Base-by-base conservation (phyloP, 2,329 filamentous ascomycete genomes). In the Xylaria hypoxylon region DNA sequence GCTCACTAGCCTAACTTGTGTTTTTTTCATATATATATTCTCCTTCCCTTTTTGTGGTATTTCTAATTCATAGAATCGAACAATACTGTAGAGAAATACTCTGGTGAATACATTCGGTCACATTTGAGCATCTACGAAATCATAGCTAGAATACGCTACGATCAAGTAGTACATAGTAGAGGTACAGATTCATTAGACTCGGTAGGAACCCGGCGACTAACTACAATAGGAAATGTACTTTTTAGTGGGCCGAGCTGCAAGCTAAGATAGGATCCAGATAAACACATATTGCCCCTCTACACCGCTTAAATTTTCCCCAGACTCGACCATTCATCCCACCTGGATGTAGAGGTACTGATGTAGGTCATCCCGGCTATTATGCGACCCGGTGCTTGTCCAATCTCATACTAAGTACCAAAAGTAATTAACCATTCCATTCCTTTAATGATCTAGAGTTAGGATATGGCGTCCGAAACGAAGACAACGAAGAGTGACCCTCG, bases 401-500 rank as follows among this genome's bases (percentile, higher is more conserved):
- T 47, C 24, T 26, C 8, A 45, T 52, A 50, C 42, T 15, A 15
- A 31, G n/a, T 1, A 40, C 24, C 38, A 19, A 62, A 35, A 26
- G 47, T 26, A 38, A 52, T 10, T 31, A 26, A 17, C n/a, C 17
- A 22, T 42, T 31, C 22, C n/a, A 5, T 48, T 15, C 2, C 8
- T 44, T 17, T 11, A 17, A 2, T 40, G 17, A 28, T 40, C 8
- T 38, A 38, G 33, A 4, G 2, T 40, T 55, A 35, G 63, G 31
- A 51, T 33, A 80, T 81, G 80, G 74, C 77, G 5, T 72, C 76
- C 4, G 77, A 78, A 52, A 67, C 74, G 38, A 75, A 76, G 38
- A 40, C 69, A 17, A 72, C 77, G 26, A 84, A 83, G 79, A 82
- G 81, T 76, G 82, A 85, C 62, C 77, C 81, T 58, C 78, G 87